Base-by-base conservation (phyloP, 2,329 filamentous ascomycete species). In the Fusarium nygamai region DNA sequence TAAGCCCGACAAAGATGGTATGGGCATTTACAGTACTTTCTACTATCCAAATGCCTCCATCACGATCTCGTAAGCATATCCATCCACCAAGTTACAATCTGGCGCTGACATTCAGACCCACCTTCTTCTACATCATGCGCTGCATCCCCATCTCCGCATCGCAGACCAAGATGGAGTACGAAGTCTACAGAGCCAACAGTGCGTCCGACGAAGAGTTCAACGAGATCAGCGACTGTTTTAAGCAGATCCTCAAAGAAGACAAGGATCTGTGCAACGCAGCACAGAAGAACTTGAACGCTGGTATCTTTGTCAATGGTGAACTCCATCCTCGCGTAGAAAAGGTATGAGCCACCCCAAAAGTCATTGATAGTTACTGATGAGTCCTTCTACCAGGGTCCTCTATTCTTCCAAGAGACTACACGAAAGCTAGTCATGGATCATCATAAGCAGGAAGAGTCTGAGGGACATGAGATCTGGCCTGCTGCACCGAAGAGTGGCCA, bases 61-160 rank as follows among this genome's bases (percentile, higher is more conserved):
- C 10, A 69, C 66, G 2, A 65, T 67, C 24, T 67, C 63, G 66
- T 67, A 33, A 38, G 65, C 38, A 33, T 5, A 4, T n/a, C 19
- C 4, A 22, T 17, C 3, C 10, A n/a, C 17, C 6, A 4, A 8
- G 17, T 24, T 24, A 8, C 22, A 19, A 51, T 22, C 9, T 31
- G 20, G 10, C 20, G 4, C 29, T 43, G 16, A 46, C 14, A 1
- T 11, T 24, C 12, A 56, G 60, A 4, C 48, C 48, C 4, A 16
- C 27, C 19, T 70, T 70, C 43, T 70, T 69, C 33, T 70, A 69
- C 41, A 70, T 69, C 6, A 64, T 69, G 64, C 61, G 59, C 20
- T 64, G 59, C 2, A 51, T 70, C 0, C 56, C 56, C 19, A 47
- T 47, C 2, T 58, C 39, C 1, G 56, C 39, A 6, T 47, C 56